Base-by-base conservation (phyloP, 169 alveolate genomes). In the Cryptosporidium viatorum region DNA sequence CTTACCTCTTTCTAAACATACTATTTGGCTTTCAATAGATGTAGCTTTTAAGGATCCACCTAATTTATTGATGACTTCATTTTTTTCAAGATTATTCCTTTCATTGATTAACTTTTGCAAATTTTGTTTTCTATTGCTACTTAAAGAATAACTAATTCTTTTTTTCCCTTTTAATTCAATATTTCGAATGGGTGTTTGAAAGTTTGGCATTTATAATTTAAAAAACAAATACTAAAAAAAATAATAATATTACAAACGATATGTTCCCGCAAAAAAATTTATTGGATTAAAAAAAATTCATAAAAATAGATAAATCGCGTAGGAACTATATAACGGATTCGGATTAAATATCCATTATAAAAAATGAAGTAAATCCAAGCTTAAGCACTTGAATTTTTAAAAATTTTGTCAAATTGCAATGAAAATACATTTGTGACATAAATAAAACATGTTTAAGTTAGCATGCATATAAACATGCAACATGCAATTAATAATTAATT, bases 11-110 rank as follows among this genome's bases (percentile, higher is more conserved):
- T 52, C 70, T 26, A 74, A 43, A 31, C 86, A 74, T 14, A 74
- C 86, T 12, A 74, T 74, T 14, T 74, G 86, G 16, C 86, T 74
- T 26, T 74, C 86, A 74, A 74, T 74, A 18, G 86, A 52, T 55
- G 65, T 51, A 29, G 86, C 86, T 29, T 74, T 74, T 33, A 39
- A 21, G 14, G 26, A 16, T 14, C 86, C 86, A 8, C 86, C 86
- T 23, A 74, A 39, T 35, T 60, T 74, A 58, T 39, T 37, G 7
- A 74, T 35, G 6, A 41, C 31, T 4, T 74, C 86, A 26, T 39
- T 16, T 74, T 58, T 74, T 43, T 74, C 86, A 3, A 37, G 60
- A 59, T n/a, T 18, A 52, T 18, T 60, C 35, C 71, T 74, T 74
- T 74, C 86, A 12, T 26, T 31, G 58, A 74, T 74, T 23, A 74